Base-by-base conservation (phyloP, 768 basidiomycete genomes). In the Candolleomyces eurysporus region DNA sequence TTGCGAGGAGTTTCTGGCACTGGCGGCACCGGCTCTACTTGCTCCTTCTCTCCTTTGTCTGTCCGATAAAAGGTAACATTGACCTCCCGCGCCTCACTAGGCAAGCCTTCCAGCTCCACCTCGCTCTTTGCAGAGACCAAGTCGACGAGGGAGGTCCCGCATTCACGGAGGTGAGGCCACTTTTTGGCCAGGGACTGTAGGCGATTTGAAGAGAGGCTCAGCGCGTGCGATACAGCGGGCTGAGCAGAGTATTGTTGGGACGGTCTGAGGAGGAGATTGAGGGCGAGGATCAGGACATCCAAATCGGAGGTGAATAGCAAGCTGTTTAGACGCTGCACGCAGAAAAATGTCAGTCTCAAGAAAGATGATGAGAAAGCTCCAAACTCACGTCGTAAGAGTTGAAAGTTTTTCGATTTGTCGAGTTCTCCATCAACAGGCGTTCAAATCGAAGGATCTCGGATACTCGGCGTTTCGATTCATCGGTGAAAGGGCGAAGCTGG, bases 381-480 rank as follows among this genome's bases (percentile, higher is more conserved):
- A 57, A 51, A 79, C 94, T 75, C 75, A 98, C 96, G 72, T 99
- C 97, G 75, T 97, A 99, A 4, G 94, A 96, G 62, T 85, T 88
- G 76, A 90, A 99, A 61, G 95, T 91, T 79, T 98, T 98, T 69
- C 97, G 82, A 72, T 96, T 98, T 45, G 97, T 99, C 51, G 95
- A 96, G 73, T 98, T 97, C 77, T 98, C 97, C 68, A 99, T 79
- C 56, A 99, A 77, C 43, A 98, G 76, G 63, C 92, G 84, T 77
- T 94, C 88, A 65, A 99, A 95, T 65, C 87, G 82, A 63, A 99
- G 84, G 65, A 99, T 89, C 71, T 91, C 88, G 63, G 88, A 85
- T 13, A 98, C 72, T 3, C 86, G 79, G 60, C 82, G 82, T 80
- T 94, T 96, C 26, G 87, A 88, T 48, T 79, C 73, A 0, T 89